These are phyloP conservation scores for Paratrypanosoma confusum DNA, from an alignment of 208 protist genomes.

Conservation along the genomic window DNA sequence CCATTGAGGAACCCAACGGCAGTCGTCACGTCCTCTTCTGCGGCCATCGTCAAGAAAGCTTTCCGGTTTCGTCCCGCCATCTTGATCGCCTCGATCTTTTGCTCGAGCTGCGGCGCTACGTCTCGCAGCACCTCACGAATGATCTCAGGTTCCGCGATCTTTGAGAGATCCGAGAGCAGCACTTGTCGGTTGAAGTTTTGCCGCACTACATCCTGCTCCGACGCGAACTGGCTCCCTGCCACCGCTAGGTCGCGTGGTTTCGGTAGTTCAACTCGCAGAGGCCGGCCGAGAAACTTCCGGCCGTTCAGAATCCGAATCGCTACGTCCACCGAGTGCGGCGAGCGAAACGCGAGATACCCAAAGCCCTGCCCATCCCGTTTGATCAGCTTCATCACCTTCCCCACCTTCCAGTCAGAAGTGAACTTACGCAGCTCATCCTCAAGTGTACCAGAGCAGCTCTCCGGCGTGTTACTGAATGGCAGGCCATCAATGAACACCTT, in stretches of 20 bases:
- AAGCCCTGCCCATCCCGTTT: constrained; percentile 85
- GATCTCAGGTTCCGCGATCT: constrained; percentile 76
- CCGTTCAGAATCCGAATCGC: constrained; percentile 80
- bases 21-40: constrained; percentile 47
- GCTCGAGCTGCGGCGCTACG: constrained; percentile 74
- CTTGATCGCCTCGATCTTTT: constrained; percentile 79
- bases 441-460: constrained; percentile 38
- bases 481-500: constrained; percentile 87
- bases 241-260: constrained; percentile 56
- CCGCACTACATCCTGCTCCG: constrained; percentile 46
- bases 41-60: constrained; percentile 77
- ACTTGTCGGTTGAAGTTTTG: constrained; percentile 74
- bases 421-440: constrained; percentile 83
- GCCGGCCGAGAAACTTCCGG: constrained; percentile 79
- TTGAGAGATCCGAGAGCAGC: constrained; percentile 71
- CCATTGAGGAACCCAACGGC: constrained; percentile 78
- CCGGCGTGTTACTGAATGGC: constrained; percentile 56
- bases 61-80: constrained; percentile 86
- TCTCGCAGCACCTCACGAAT: constrained; percentile 81
- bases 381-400: constrained; percentile 73
- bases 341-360: constrained; percentile 82
- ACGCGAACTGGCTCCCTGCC: constrained; percentile 19
- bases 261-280: constrained; percentile 78
- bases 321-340: constrained; percentile 71
- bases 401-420: constrained; percentile 71